Evolutionary conservation across 306 rosid genomes (phyloP).

Genomic region (Medicago truncatula): MtrunA17r5.0-ANR NC_053045.1:5456001-5456500

Average conservation of each 20-base stretch:
- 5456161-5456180: constrained; percentile 27
- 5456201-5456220: neutral
- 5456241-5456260: constrained; percentile 32
- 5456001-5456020: fast-evolving
- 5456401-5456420: neutral
- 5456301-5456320: constrained; percentile 39
- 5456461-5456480: constrained; percentile 27
- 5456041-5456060: neutral
- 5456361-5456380: neutral
- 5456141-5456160: fast-evolving
- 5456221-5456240: neutral
- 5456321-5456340: neutral
- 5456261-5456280: constrained; percentile 18
- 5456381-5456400: constrained; percentile 14
- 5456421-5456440: neutral
- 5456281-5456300: neutral
- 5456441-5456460: constrained; percentile 32
- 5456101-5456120: constrained; percentile 6
- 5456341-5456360: neutral
- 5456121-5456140: neutral
- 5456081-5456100: neutral
- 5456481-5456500: neutral
- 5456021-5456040: constrained; percentile 37
- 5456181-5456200: constrained; percentile 34
- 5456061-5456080: fast-evolving